Conservation (phyloP, 148 eudicot genomes). For the Heliamphora exappendiculata region DNA sequence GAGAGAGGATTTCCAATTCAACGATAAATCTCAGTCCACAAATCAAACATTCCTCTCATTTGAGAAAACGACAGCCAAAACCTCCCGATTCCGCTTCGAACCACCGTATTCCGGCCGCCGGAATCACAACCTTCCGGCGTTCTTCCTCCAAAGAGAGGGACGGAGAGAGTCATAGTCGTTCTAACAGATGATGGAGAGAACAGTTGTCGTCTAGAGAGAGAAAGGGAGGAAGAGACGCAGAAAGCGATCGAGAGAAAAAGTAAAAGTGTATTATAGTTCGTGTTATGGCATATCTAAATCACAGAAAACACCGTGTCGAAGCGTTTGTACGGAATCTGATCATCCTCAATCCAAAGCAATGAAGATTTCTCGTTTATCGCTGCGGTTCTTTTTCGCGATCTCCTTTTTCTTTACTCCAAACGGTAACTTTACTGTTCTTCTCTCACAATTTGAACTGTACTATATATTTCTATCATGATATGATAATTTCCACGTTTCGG, state of each 20-base stretch:
- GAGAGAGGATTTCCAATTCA: no score
- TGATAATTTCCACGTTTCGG: neutral
- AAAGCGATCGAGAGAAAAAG: no score
- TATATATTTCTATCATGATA: neutral
- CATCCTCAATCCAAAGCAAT: slow-evolving; percentile 2
- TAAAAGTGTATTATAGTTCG: neutral
- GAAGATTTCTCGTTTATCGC: slow-evolving; percentile 2
- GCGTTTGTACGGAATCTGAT: neutral
- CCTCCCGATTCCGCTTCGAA: neutral
- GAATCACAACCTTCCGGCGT: neutral
- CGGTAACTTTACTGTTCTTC: slow-evolving; percentile 9
- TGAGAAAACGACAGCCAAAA: slow-evolving; percentile 9
- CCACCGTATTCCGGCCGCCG: neutral
- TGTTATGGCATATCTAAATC: slow-evolving; percentile 9
- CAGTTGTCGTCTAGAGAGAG: neutral
- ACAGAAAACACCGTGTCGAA: neutral
- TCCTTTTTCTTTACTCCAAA: slow-evolving; percentile 2
- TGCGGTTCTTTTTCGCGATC: neutral
- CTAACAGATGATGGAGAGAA: neutral
- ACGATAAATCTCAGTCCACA: no score
- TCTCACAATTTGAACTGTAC: neutral
- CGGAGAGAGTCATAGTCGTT: neutral
- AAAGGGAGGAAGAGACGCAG: neutral
- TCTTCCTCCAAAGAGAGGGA: neutral
- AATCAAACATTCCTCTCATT: neutral